Base-by-base conservation (phyloP, 192 early-diverging fungal species). In the Coemansia sp. region DNA sequence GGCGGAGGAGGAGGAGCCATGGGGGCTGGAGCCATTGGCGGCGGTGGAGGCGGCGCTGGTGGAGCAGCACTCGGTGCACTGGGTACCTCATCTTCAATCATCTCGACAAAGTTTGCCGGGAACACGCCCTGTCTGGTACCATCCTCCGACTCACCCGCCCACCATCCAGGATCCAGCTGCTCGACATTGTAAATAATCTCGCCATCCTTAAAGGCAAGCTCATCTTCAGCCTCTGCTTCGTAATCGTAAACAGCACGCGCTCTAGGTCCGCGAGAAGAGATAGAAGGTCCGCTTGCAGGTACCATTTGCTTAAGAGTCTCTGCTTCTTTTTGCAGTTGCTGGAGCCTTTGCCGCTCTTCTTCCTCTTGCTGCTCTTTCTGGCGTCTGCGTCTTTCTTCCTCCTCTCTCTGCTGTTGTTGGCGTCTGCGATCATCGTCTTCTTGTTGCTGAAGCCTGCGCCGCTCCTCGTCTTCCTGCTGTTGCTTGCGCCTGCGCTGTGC, bases 141-240 rank as follows among this genome's bases (percentile, higher is more conserved):
- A 58, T 88, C 83, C 46, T 86, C 74, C 47, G 83, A 87, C 23
- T 78, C 78, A 45, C 91, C 94, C 33, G 84, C 80, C 94, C 93
- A 95, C 94, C 94, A 97, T 30, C 89, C 93, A 29, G 91, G 87
- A 64, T 91, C 90, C 37, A 91, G 39, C 72, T 91, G 81, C 14
- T 86, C 84, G 33, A 97, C 86, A 19, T 82, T 79, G 13, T 58
- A 77, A 39, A 97, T 85, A 10, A 86, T 69, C 37, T 95, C 93
- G 14, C 87, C 90, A 56, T 97, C 93, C 0, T 60, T 55, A 50
- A 97, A 80, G 2, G 76, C 47, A 47, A 97, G 87, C 78, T 97
- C 94, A 58, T 94, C 93, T 5, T 80, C 81, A 26, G 89, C 92
- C 18, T 78, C 77, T 10, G 85, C 83, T 9, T 87, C 86, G 45